Evolutionary conservation across 805 yeast species (phyloP), one percentile per base, ranked within the genome.

Genomic region (Huiozyma naganishii): DNA sequence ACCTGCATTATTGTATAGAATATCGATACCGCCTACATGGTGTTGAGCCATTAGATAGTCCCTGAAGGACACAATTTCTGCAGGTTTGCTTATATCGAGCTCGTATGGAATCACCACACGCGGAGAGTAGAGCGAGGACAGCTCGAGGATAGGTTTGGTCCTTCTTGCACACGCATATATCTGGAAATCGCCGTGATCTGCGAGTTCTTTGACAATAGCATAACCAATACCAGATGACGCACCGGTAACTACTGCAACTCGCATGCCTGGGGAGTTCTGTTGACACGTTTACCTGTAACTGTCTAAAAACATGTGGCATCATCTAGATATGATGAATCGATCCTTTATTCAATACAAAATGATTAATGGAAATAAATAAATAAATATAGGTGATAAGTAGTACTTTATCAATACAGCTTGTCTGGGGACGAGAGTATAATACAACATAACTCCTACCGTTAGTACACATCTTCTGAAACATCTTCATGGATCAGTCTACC

Each of bases 401-500:
- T 7, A 29, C 7, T 7, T 7, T 7, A 29, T 10, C 10, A 29
- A 29, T 29, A 29, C n/a, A n/a, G n/a, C n/a, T n/a, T n/a, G n/a
- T n/a, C n/a, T n/a, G n/a, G n/a, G n/a, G n/a, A n/a, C n/a, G n/a
- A n/a, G n/a, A n/a, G n/a, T n/a, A n/a, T n/a, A n/a, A n/a, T n/a
- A n/a, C n/a, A n/a, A n/a, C n/a, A n/a, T n/a, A n/a, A n/a, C n/a
- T n/a, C n/a, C n/a, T n/a, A n/a, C n/a, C n/a, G 9, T 50, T 65
- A 61, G 17, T 49, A 71, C 42, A 82, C 80, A 40, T 81, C 89
- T 60, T 82, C 95, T 30, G 90, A 82, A 49, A 90, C 77, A 58
- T 85, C 92, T 48, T 90, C 97, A 72, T 94, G 95, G 86, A 92
- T 89, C 62, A 76, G 81, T 63, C 82, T 85, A 50, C 97, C 97